Conservation (phyloP, 2,329 filamentous ascomycete species). For the Orbilia quercus region DNA sequence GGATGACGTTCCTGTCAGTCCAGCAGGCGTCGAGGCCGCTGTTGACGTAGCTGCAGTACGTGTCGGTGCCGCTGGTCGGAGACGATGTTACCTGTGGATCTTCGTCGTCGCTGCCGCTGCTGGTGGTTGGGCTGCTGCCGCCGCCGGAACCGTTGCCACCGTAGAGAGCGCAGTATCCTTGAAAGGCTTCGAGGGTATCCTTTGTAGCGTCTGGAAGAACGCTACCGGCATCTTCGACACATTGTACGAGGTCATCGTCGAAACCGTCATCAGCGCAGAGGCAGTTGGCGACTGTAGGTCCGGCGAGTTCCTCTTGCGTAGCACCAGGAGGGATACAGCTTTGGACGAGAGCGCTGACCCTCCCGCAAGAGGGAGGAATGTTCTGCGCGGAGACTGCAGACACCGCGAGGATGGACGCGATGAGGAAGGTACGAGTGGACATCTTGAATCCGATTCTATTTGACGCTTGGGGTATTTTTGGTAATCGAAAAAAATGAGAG, state of each 20-base stretch:
- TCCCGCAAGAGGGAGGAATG: conserved; percentile 13
- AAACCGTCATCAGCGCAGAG: conserved; percentile 23
- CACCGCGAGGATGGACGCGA: conserved; percentile 28
- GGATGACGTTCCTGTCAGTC: conserved; percentile 18
- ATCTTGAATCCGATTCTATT: conserved; percentile 18
- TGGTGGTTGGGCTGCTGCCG: neutral
- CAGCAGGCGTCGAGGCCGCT: conserved; percentile 19
- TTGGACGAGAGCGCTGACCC: neutral
- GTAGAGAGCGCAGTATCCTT: conserved; percentile 18
- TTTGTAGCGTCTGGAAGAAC: neutral
- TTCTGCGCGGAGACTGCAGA: conserved; percentile 30
- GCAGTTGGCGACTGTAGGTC: conserved; percentile 6
- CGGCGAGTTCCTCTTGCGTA: neutral
- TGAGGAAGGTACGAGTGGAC: conserved; percentile 12
- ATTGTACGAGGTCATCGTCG: conserved; percentile 9
- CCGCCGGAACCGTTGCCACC: conserved; percentile 3
- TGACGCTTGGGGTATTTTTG: conserved; percentile 3
- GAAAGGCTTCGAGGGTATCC: conserved; percentile 9
- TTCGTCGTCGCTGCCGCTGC: neutral
- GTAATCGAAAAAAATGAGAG: conserved; percentile 8
- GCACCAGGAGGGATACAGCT: conserved; percentile 17
- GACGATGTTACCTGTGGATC: neutral
- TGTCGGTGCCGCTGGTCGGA: neutral
- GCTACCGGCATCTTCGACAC: neutral
- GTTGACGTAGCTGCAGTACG: no score